Percentiles rank a stretch among this genome's conserved stretches.
Conservation (phyloP, 164 flowering plant genomes). For the Vitis vinifera region ASM3070453v1 NC_081810.1:19552001-19552500, state of each 20-base stretch:
- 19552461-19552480: neutral
- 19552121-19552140: constrained; percentile 18
- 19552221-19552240: constrained; percentile 19
- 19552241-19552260: constrained; percentile 14
- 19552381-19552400: neutral
- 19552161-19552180: constrained; percentile 18
- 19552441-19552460: constrained; percentile 10
- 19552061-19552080: constrained; percentile 7
- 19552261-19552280: constrained; percentile 5
- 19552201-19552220: constrained; percentile 13
- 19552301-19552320: constrained; percentile 19
- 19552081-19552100: constrained; percentile 19
- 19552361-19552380: constrained; percentile 9
- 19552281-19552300: constrained; percentile 10
- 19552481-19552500: constrained; percentile 24
- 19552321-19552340: constrained; percentile 7
- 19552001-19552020: constrained; percentile 17
- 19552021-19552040: constrained; percentile 13
- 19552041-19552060: constrained; percentile 19
- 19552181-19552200: constrained; percentile 9
- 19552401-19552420: neutral
- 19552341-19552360: constrained; percentile 8
- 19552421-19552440: constrained; percentile 7
- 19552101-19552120: constrained; percentile 16
- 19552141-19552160: constrained; percentile 12